These are phyloP conservation scores for Metarhizium guizhouense DNA, from an alignment of 2,329 filamentous ascomycete species.

Conservation along the genomic window DNA sequence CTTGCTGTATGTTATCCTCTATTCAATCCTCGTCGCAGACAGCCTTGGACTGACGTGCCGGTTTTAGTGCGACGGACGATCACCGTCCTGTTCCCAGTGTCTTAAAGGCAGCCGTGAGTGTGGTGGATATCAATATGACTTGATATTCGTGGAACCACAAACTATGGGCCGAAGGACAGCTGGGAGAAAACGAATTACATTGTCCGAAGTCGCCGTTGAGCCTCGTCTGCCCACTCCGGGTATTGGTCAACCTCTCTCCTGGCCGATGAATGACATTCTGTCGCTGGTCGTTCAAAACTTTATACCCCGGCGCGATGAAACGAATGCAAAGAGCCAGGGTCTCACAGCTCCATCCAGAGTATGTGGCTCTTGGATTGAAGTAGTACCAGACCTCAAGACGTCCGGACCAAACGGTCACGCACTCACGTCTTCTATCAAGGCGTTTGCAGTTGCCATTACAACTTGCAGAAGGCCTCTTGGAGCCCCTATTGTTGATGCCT, in stretches of 20 bases:
- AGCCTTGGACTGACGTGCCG: background rate
- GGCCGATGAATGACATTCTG: conserved; percentile 16
- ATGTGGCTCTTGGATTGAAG: conserved; percentile 31
- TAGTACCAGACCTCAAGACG: conserved; percentile 22
- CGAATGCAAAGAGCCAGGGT: background rate
- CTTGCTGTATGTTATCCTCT: background rate
- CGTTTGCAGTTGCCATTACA: conserved; percentile 23
- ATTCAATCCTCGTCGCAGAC: background rate
- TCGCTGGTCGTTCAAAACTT: conserved; percentile 16
- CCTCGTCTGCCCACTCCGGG: background rate
- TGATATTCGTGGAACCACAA: conserved; percentile 14
- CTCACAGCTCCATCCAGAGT: conserved; percentile 20
- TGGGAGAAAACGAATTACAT: background rate
- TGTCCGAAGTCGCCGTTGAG: background rate
- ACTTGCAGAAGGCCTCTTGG: conserved; percentile 12
- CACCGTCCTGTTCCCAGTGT: conserved; percentile 17
- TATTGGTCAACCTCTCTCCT: conserved; percentile 4
- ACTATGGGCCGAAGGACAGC: background rate
- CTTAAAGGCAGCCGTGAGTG: conserved; percentile 10
- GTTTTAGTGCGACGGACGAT: conserved; percentile 16
- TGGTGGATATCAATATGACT: conserved; percentile 15
- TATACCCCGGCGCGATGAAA: conserved; percentile 5
- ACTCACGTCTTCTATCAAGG: conserved; percentile 21
- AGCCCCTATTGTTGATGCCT: conserved; percentile 14
- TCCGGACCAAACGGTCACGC: conserved; percentile 10